phyloP scores from a whole-genome alignment of 148 eudicot species.

The Simmondsia chinensis region DNA sequence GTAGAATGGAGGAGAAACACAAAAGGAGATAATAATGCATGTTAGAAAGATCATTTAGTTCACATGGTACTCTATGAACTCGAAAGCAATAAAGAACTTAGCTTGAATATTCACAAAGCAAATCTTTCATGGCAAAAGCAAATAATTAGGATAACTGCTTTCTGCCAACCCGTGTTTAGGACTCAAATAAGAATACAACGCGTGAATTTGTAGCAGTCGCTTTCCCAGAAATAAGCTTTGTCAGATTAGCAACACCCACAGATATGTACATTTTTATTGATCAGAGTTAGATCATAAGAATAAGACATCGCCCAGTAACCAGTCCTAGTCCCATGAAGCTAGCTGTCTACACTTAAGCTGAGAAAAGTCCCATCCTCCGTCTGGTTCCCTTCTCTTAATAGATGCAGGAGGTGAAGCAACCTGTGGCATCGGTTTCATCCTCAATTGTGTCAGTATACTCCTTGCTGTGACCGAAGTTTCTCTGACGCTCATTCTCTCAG shows the following conservation, averaged over 20 bases:
- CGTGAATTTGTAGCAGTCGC: too few species aligned
- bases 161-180: too few species aligned
- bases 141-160: too few species aligned
- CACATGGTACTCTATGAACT: too few species aligned
- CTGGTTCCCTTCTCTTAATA: slow-evolving; percentile 33
- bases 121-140: too few species aligned
- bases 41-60: too few species aligned
- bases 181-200: too few species aligned
- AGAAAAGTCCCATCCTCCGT: slow-evolving; percentile 27
- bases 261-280: slow-evolving; percentile 10
- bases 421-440: slow-evolving; percentile 14
- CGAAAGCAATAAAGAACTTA: too few species aligned
- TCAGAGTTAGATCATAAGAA: slow-evolving; percentile 11
- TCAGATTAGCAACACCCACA: background rate
- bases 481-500: slow-evolving; percentile 6
- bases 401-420: slow-evolving; percentile 17
- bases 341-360: slow-evolving; percentile 23
- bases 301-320: background rate
- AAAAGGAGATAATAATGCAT: too few species aligned
- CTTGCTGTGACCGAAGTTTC: slow-evolving; percentile 11
- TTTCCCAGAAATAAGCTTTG: too few species aligned
- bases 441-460: slow-evolving; percentile 13
- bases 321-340: slow-evolving; percentile 19
- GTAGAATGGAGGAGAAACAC: too few species aligned
- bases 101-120: too few species aligned